phyloP scores from a whole-genome alignment of 2,329 filamentous ascomycete species.

The Stylonectria norvegica region DNA sequence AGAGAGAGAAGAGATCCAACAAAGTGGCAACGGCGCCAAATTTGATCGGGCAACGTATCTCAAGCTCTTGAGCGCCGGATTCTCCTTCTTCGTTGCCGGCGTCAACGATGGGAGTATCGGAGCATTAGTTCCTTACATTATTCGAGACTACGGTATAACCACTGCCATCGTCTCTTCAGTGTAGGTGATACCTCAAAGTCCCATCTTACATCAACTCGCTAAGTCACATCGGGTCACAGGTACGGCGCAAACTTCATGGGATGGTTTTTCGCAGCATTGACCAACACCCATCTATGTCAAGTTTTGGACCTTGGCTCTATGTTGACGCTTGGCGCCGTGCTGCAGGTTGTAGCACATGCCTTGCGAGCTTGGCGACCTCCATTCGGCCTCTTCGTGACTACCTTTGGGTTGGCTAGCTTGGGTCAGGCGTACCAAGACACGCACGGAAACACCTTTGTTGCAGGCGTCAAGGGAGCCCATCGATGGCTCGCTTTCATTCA shows the following conservation, averaged over 20 bases:
- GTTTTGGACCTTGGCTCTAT: slow-evolving; percentile 55
- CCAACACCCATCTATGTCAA: slow-evolving; percentile 52
- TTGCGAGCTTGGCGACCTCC: slow-evolving; percentile 56
- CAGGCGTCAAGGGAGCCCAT: slow-evolving; percentile 48
- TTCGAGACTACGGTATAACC: slow-evolving; percentile 52
- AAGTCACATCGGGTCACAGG: slow-evolving; percentile 22
- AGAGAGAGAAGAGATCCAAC: not conserved
- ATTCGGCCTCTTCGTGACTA: slow-evolving; percentile 53
- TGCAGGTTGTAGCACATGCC: slow-evolving; percentile 53
- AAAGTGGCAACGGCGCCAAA: slow-evolving; percentile 44
- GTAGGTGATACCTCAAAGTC: slow-evolving; percentile 29
- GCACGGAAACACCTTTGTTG: slow-evolving; percentile 60
- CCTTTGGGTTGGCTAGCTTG: slow-evolving; percentile 55
- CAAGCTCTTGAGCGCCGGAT: slow-evolving; percentile 53
- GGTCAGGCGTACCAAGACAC: slow-evolving; percentile 64
- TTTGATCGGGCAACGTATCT: slow-evolving; percentile 31
- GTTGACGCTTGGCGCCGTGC: slow-evolving; percentile 50
- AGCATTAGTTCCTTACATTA: slow-evolving; percentile 59
- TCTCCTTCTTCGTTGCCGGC: slow-evolving; percentile 64
- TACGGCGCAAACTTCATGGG: slow-evolving; percentile 57
- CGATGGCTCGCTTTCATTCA: slow-evolving; percentile 63
- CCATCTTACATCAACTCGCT: not conserved
- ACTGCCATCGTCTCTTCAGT: slow-evolving; percentile 51
- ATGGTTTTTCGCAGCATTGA: slow-evolving; percentile 56
- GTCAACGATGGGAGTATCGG: slow-evolving; percentile 64